Base-by-base conservation (phyloP, 768 basidiomycete species). In the Lyophyllum shimeji region DNA sequence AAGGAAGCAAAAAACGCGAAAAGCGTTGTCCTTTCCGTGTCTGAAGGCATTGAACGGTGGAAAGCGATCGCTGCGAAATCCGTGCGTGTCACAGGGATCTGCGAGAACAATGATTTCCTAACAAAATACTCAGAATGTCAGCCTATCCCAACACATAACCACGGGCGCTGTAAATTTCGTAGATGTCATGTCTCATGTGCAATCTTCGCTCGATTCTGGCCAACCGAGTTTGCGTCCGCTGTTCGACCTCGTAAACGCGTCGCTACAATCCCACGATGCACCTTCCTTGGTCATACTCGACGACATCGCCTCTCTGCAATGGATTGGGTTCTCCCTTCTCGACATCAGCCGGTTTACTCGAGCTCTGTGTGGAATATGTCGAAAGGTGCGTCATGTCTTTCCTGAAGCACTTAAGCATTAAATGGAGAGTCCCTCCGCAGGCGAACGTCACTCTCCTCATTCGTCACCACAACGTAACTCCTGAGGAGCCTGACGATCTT, bases 271-370 rank as follows among this genome's bases (percentile, higher is more conserved):
- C 25, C 21, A 20, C 46, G 1, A 58, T 17, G 51, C 31, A 31
- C 56, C 58, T 27, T 63, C 64, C 7, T 69, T 90, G 12, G 74
- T 92, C 20, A 80, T 93, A 43, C 63, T 92, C n/a, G 90, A 93
- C 58, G 87, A 89, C 52, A 72, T 89, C 42, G 68, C 86, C 0
- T 74, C 80, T 39, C 76, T 92, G 1, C 82, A 87, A 63, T 93
- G 90, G 89, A 80, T 87, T 17, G 90, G 90, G 1, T 72, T 82
- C 54, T 67, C 82, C 2, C 53, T 67, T 0, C 55, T 76, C 7
- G 85, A 86, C 20, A 63, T 91, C 34, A 69, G 69, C 17, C 79
- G 84, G 6, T 84, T 91, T 57, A 62, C 72, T 25, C 83, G 90
- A 31, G 87, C 87, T 0, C 64, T 91, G 3, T 72, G 75, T 29